These are phyloP conservation scores for Paramecium tetraurelia DNA, from an alignment of 73 alveolate species.

Conservation along the genomic window DNA sequence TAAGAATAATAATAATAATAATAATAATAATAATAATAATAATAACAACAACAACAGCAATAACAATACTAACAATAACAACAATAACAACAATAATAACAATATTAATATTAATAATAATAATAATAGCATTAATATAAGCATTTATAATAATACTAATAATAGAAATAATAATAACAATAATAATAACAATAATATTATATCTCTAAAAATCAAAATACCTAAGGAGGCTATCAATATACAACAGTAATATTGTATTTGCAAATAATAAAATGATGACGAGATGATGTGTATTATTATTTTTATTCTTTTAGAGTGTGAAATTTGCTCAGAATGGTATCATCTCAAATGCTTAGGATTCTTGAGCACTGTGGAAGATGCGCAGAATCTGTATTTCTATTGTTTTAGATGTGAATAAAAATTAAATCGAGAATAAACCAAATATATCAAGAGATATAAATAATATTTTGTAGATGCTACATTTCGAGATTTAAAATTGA, in stretches of 20 bases:
- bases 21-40: too few relatives aligned
- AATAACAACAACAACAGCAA: too few relatives aligned
- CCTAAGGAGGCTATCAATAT: slow-evolving; percentile 15
- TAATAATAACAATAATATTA: neutral
- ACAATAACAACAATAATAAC: too few relatives aligned
- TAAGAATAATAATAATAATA: neutral
- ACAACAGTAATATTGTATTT: neutral
- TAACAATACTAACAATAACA: too few relatives aligned
- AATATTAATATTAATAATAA: neutral
- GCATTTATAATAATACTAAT: neutral
- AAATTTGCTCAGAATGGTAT: slow-evolving; percentile 61
- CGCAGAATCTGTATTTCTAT: neutral
- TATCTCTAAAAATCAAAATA: neutral
- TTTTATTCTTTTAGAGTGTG: slow-evolving; percentile 54
- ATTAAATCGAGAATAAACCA: neutral
- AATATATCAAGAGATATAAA: neutral
- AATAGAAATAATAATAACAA: neutral
- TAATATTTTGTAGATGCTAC: slow-evolving; percentile 20
- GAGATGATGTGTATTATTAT: slow-evolving; percentile 26
- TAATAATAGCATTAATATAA: neutral
- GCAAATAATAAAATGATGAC: neutral
- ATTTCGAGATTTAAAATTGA: neutral
- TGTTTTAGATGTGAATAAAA: slow-evolving; percentile 52
- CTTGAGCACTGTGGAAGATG: slow-evolving; percentile 41
- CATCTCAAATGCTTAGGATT: slow-evolving; percentile 57